Evolutionary conservation across 257 asterid species (phyloP).

Genomic region (Solanum pennellii): DNA sequence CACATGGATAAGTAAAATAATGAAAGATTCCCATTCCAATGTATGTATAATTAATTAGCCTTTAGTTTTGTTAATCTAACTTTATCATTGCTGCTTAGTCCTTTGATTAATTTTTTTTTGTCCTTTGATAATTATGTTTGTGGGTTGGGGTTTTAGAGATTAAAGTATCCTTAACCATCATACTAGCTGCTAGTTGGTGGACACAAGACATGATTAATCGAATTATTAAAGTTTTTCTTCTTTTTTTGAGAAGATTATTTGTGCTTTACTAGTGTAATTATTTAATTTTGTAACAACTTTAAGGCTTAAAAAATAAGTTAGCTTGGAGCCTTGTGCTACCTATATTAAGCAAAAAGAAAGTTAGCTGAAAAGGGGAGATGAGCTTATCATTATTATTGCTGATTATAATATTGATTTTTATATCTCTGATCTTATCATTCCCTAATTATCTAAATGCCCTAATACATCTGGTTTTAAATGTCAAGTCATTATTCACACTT

Average conservation of each 20-base stretch:
- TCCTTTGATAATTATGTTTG: not conserved
- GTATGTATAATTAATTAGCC: slow-evolving; percentile 3
- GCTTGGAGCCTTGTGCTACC: slow-evolving; percentile 44
- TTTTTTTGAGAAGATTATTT: slow-evolving; percentile 31
- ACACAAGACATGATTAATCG: slow-evolving; percentile 21
- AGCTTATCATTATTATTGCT: not conserved
- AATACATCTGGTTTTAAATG: not conserved
- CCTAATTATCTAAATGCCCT: not conserved
- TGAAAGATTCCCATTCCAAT: slow-evolving; percentile 12
- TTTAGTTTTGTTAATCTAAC: not conserved
- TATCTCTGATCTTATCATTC: not conserved
- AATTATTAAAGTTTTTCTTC: slow-evolving; percentile 12
- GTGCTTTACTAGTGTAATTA: slow-evolving; percentile 35
- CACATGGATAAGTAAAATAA: not conserved
- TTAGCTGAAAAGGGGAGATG: slow-evolving; percentile 3
- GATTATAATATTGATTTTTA: not conserved
- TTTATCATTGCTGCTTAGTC: not conserved
- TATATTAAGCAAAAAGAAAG: slow-evolving; percentile 7
- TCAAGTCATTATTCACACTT: not conserved
- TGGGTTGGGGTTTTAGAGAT: not conserved
- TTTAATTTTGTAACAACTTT: slow-evolving; percentile 2
- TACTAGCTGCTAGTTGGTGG: slow-evolving; percentile 32
- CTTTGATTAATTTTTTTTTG: not conserved
- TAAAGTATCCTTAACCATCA: slow-evolving; percentile 13
- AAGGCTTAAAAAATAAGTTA: slow-evolving; percentile 14